Conservation (phyloP, 1,284 basidiomycete species). For the Rugiboletus extremiorientalis region DNA sequence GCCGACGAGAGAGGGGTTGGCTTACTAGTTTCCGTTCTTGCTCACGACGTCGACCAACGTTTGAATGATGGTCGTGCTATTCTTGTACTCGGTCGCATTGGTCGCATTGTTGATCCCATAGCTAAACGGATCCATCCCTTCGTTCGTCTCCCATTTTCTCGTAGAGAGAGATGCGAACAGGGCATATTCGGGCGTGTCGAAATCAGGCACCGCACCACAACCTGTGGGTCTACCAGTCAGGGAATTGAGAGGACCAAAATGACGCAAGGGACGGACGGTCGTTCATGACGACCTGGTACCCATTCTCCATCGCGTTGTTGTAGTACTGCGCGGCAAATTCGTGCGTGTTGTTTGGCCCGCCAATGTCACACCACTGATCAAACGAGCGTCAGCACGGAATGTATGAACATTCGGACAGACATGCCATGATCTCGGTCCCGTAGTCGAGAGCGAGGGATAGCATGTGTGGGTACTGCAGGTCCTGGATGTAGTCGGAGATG, state of each 20-base stretch:
- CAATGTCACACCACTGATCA: constrained; percentile 58
- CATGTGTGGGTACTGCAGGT: constrained; percentile 59
- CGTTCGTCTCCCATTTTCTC: constrained; percentile 57
- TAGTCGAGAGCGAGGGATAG: constrained; percentile 50
- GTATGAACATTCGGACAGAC: neutral
- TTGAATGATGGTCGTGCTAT: constrained; percentile 47
- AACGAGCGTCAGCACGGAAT: neutral
- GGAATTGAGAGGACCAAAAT: neutral
- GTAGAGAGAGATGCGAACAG: constrained; percentile 50
- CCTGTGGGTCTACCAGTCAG: constrained; percentile 26
- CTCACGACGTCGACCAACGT: constrained; percentile 54
- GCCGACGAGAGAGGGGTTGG: no score
- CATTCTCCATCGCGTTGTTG: constrained; percentile 45
- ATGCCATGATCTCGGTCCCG: constrained; percentile 55
- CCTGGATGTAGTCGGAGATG: constrained; percentile 52
- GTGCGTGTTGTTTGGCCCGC: constrained; percentile 49
- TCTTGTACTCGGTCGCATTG: constrained; percentile 46
- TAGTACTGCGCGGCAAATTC: constrained; percentile 48
- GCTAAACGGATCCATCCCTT: constrained; percentile 50
- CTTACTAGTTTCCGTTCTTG: constrained; percentile 56
- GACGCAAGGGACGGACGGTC: constrained; percentile 38
- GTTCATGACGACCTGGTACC: constrained; percentile 56
- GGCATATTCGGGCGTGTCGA: constrained; percentile 59
- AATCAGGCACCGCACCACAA: constrained; percentile 47
- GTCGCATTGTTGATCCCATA: constrained; percentile 47